A percentile compares a stretch with the other conserved stretches of the same genome.
Evolutionary conservation across 2,329 filamentous ascomycete genomes (phyloP).

Genomic region (Exserohilum rostratum): DNA sequence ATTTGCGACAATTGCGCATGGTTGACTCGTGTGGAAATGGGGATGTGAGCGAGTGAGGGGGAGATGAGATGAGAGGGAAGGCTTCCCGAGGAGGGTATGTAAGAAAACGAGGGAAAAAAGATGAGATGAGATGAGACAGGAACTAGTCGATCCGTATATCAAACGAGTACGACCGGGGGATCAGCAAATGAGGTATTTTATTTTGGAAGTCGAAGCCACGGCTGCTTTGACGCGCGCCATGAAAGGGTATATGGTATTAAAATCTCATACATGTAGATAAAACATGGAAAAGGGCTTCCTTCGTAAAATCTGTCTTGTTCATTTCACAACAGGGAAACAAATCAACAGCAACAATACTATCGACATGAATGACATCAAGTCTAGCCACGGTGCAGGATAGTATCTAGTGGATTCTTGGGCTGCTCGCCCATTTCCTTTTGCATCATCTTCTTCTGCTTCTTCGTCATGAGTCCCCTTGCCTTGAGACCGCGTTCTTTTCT

Average conservation of each 20-base stretch:
- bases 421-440: slow-evolving; percentile 26
- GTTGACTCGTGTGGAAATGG: neutral
- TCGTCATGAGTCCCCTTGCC: slow-evolving; percentile 36
- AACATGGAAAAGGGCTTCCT: neutral
- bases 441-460: slow-evolving; percentile 30
- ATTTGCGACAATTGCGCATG: too few relatives aligned
- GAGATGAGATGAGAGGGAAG: neutral
- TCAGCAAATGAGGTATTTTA: too few relatives aligned
- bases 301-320: neutral
- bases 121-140: too few relatives aligned
- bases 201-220: too few relatives aligned
- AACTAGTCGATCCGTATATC: too few relatives aligned
- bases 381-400: slow-evolving; percentile 35
- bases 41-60: neutral
- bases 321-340: neutral
- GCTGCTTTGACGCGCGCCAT: too few relatives aligned
- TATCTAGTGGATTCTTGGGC: slow-evolving; percentile 35
- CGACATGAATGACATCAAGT: neutral
- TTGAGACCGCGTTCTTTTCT: slow-evolving; percentile 52
- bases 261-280: neutral
- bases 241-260: neutral
- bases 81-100: too few relatives aligned
- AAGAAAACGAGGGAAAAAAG: too few relatives aligned
- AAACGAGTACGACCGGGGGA: too few relatives aligned
- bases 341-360: neutral